phyloP scores from a whole-genome alignment of 805 yeast genomes.

The Lachancea cidri region DNA sequence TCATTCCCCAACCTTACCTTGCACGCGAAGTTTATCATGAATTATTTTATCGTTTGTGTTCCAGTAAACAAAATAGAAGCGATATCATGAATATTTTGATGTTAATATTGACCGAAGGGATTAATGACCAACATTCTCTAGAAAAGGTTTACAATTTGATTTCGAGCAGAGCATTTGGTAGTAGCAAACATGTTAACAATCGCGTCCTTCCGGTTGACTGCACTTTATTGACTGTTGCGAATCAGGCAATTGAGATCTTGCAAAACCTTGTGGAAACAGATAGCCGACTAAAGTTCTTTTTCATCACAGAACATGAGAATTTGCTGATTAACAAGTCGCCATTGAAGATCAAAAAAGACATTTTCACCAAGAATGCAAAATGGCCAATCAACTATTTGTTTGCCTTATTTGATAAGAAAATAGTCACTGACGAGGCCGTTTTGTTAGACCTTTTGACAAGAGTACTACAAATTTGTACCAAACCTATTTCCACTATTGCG shows the following conservation, averaged over 20 bases:
- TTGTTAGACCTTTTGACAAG: slow-evolving; percentile 73
- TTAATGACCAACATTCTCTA: slow-evolving; percentile 51
- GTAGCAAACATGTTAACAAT: slow-evolving; percentile 12
- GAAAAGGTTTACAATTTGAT: slow-evolving; percentile 58
- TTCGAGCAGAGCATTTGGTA: slow-evolving; percentile 42
- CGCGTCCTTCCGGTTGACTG: slow-evolving; percentile 50
- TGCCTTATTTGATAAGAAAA: slow-evolving; percentile 51
- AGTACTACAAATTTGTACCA: slow-evolving; percentile 69
- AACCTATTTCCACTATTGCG: slow-evolving; percentile 57
- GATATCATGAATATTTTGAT: slow-evolving; percentile 68
- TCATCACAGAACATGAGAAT: slow-evolving; percentile 71
- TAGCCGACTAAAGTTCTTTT: slow-evolving; percentile 62
- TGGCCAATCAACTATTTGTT: slow-evolving; percentile 73
- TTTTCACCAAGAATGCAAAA: slow-evolving; percentile 36
- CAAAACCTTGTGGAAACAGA: slow-evolving; percentile 66
- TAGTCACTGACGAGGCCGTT: slow-evolving; percentile 67
- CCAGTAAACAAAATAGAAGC: slow-evolving; percentile 69
- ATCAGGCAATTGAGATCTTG: slow-evolving; percentile 70
- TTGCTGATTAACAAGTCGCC: slow-evolving; percentile 35
- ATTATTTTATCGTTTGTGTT: slow-evolving; percentile 60
- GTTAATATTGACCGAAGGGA: slow-evolving; percentile 72
- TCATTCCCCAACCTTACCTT: slow-evolving; percentile 61
- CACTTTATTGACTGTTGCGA: slow-evolving; percentile 66
- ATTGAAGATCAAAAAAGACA: slow-evolving; percentile 33
- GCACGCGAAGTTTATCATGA: slow-evolving; percentile 62